These are phyloP conservation scores for Suhomyces chickasaworum DNA, from an alignment of 1,139 yeast genomes.

Conservation along the genomic window DNA sequence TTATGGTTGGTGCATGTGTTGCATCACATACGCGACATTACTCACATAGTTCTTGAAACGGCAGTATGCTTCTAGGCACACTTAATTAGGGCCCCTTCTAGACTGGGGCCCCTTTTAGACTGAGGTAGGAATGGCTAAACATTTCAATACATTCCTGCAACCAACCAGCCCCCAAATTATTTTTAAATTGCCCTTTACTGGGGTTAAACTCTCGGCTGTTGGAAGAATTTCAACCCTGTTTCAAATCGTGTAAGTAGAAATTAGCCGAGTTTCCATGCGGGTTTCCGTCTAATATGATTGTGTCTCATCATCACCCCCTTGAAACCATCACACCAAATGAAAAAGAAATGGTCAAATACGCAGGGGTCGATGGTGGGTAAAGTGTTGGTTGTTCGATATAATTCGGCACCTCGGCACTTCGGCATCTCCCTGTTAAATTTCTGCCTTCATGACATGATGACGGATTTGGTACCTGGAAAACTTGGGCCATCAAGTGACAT, in stretches of 20 bases:
- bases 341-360: too few relatives aligned
- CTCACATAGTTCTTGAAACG: constrained; percentile 4
- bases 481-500: background rate
- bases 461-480: background rate
- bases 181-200: too few relatives aligned
- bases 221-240: background rate
- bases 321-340: background rate
- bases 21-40: constrained; percentile 3
- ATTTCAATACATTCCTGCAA: background rate
- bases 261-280: background rate
- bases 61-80: constrained; percentile 1
- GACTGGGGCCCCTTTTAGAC: too few relatives aligned
- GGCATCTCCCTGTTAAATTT: too few relatives aligned
- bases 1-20: background rate
- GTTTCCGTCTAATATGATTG: background rate
- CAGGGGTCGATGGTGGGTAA: background rate
- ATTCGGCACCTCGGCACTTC: background rate
- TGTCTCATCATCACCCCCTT: background rate
- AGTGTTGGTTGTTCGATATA: too few relatives aligned
- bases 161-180: background rate
- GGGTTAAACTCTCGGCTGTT: background rate
- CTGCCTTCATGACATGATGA: background rate
- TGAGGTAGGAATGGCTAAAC: too few relatives aligned
- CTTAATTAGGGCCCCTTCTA: too few relatives aligned
- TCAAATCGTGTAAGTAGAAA: background rate